A percentile compares a stretch with the other conserved stretches of the same genome.
Evolutionary conservation across 495 filamentous ascomycete species (phyloP).

Genomic region (Penicillium atrosanguineum): DNA sequence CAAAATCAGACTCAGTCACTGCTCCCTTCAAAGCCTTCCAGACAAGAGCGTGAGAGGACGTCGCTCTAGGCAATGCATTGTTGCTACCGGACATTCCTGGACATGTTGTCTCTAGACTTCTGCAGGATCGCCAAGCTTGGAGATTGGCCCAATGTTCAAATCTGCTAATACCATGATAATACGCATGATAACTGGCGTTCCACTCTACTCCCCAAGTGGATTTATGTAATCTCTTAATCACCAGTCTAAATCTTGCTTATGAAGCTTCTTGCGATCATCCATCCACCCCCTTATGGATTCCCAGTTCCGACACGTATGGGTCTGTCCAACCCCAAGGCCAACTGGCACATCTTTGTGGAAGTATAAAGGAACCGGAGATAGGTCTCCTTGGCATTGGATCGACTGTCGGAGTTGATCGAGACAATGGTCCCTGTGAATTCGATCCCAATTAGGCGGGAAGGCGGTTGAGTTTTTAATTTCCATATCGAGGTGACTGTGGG

Average conservation of each 20-base stretch:
- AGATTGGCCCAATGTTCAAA: no score
- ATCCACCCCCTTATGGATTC: neutral
- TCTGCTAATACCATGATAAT: no score
- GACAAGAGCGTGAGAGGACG: no score
- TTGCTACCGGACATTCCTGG: no score
- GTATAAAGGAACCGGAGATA: constrained; percentile 1
- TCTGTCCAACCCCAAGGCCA: constrained; percentile 1
- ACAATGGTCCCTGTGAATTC: neutral
- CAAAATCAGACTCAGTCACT: no score
- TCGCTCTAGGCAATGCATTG: no score
- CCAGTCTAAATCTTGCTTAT: neutral
- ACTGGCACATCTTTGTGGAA: neutral
- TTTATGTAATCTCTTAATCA: no score
- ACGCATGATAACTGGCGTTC: no score
- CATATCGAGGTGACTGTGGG: neutral
- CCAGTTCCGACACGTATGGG: constrained; percentile 1
- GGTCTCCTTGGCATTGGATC: constrained; percentile 1
- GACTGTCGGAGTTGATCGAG: constrained; percentile 1
- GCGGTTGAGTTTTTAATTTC: neutral
- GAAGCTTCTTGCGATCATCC: neutral
- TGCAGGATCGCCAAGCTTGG: no score
- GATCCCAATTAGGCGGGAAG: neutral
- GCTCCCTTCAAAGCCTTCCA: no score
- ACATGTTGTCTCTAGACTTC: no score
- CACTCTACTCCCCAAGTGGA: no score